Base-by-base conservation (phyloP, 2,329 filamentous ascomycete genomes). In the Tolypocladium paradoxum region DNA sequence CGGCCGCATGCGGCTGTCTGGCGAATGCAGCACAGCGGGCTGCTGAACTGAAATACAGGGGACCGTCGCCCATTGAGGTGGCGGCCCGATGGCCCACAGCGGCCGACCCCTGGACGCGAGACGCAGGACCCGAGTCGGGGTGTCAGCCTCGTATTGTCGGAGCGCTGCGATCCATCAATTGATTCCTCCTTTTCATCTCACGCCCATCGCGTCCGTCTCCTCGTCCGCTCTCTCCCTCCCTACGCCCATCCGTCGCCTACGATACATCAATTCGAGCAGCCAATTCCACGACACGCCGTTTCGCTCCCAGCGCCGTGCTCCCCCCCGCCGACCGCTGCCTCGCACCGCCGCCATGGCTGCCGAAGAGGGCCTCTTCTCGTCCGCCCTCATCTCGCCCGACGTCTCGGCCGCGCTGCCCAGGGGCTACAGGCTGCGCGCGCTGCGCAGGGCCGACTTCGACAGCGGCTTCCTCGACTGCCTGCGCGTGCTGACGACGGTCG, bases 381-480 rank as follows among this genome's bases (percentile, higher is more conserved):
- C 79, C 57, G 73, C 82, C 56, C 84, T 96, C 64, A 85, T 97
- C 70, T 90, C 89, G 27, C 82, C 88, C 22, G 75, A 81, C 52
- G 87, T 96, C 61, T 73, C 82, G 55, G 75, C 83, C 40, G 78
- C 76, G 20, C 83, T 97, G 0, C 92, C 93, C 45, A 75, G 84
- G 61, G 85, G 87, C 63, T 97, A 97, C 76, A 82, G 77, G 31
- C 81, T 95, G 65, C 90, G 93, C 29, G 84, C 92, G 0, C 78
- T 97, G 49, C 82, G 85, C 62, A 82, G 82, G 61, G 79, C 78
- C 62, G 93, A 99, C 73, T 96, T 85, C 72, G 74, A 80, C 53
- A 79, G 78, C 35, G 90, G 90, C 57, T 96, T 96, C 70, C 84
- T 99, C 61, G 90, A 96, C 65, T 92, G 93, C 56, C 76, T 99